Base-by-base conservation (phyloP, 208 protist species). In the Blastocrithidia nonstop region DNA sequence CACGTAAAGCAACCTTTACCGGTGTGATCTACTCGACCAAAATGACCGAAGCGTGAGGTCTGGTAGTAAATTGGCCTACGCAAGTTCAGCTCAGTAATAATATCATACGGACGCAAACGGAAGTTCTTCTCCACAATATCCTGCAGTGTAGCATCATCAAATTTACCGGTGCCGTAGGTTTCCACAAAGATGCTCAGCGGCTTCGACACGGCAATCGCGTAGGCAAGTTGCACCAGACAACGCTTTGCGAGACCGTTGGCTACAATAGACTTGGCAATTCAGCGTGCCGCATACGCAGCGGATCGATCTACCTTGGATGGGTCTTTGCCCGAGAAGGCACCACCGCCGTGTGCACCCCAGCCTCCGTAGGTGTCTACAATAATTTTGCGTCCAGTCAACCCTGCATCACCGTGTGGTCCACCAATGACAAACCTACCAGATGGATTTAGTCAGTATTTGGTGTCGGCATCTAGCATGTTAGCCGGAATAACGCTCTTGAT, bases 261-360 rank as follows among this genome's bases (percentile, higher is more conserved):
- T 25, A 99, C 97, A 29, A 99, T 45, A 16, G 95, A 99, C 86
- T 99, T 99, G 49, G 98, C 97, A 60, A 99, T 97, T 96, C 97
- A 99, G 42, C 98, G 73, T 20, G 94, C 94, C 39, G 94, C 92
- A 79, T 99, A 99, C 23, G 95, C 93, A 31, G 94, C 98, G 31
- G 97, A 99, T 51, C 98, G 90, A 70, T 99, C 98, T 28, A 99
- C 98, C 83, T 99, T 99, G 42, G 96, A 94, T 27, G 92, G 95
- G 71, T 99, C 98, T 81, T 99, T 99, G 50, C 98, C 98, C 26
- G 97, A 99, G 92, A 99, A 99, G 53, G 98, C 98, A 57, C 98
- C 98, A 66, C 97, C 98, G 57, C 98, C 98, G 76, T 99, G 97
- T 19, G 97, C 97, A 38, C 98, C 97, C 97, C 97, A 99, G 51